Percentiles rank a stretch among this genome's conserved stretches.
Evolutionary conservation across 768 basidiomycete genomes (phyloP).

Genomic region (Mycena chlorophos): DNA sequence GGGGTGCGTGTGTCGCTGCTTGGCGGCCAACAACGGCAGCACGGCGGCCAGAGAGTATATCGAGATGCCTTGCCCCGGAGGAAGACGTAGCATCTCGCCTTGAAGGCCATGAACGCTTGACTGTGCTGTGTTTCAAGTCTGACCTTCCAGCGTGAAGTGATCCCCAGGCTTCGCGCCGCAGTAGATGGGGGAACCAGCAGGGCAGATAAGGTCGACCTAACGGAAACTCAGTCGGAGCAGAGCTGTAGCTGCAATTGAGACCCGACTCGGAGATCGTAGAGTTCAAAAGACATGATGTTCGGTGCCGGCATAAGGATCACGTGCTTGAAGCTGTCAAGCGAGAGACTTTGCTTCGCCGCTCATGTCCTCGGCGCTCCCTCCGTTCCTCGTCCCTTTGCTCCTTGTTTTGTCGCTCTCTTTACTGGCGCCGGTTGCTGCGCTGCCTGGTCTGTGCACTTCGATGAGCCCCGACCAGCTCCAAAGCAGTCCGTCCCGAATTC

Average conservation of each 20-base stretch:
- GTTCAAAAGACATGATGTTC: conserved; percentile 54
- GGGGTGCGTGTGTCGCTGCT: conserved; percentile 54
- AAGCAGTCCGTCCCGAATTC: conserved; percentile 11
- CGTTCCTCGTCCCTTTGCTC: neutral
- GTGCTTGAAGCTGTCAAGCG: no score
- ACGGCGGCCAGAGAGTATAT: conserved; percentile 68
- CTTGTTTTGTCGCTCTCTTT: neutral
- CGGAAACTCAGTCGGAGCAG: no score
- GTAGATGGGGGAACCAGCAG: conserved; percentile 53
- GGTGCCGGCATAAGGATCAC: no score
- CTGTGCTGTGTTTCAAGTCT: no score
- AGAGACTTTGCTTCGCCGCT: no score
- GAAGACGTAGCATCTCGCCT: conserved; percentile 64
- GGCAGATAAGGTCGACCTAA: conserved; percentile 65
- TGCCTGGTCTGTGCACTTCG: conserved; percentile 10
- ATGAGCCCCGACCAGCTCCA: conserved; percentile 20
- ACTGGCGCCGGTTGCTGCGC: neutral
- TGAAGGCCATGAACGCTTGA: no score
- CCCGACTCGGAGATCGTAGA: conserved; percentile 67
- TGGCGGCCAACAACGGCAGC: conserved; percentile 67
- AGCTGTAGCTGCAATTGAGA: no score
- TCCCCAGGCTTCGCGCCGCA: conserved; percentile 69
- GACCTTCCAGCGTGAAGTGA: conserved; percentile 58
- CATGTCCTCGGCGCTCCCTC: neutral
- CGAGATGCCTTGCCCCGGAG: conserved; percentile 63